phyloP scores from a whole-genome alignment of 306 rosid genomes.

The Dicorynia guianensis region DNA sequence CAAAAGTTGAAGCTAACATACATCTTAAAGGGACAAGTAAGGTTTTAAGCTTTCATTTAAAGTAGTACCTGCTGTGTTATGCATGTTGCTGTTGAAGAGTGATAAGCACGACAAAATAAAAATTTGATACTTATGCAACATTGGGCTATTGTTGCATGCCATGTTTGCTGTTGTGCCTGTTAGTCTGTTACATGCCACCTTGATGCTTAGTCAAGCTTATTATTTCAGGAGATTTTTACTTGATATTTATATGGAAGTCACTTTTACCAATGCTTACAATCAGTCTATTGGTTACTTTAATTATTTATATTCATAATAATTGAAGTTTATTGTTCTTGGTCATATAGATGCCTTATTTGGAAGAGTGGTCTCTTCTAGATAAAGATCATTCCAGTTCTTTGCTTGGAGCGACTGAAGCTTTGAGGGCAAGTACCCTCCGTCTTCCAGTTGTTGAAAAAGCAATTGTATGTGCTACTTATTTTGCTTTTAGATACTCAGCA shows the following conservation, averaged over 20 bases:
- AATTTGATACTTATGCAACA: neutral
- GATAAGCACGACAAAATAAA: conserved; percentile 16
- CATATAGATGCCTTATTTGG: conserved; percentile 66
- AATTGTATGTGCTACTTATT: conserved; percentile 48
- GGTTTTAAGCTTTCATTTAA: conserved; percentile 51
- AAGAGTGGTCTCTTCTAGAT: conserved; percentile 75
- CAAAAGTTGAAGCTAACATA: conserved; percentile 93
- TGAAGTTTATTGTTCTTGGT: conserved; percentile 33
- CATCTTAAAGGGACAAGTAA: conserved; percentile 93
- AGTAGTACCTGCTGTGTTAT: conserved; percentile 29
- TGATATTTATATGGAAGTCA: conserved; percentile 21
- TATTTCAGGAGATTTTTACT: conserved; percentile 6
- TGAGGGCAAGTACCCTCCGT: conserved; percentile 79
- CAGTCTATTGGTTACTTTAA: neutral
- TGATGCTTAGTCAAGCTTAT: conserved; percentile 25
- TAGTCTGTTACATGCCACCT: neutral
- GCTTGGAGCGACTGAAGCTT: conserved; percentile 80
- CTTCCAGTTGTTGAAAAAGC: conserved; percentile 76
- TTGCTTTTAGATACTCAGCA: neutral
- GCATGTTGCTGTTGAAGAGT: conserved; percentile 37
- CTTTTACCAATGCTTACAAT: conserved; percentile 17
- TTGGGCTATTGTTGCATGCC: conserved; percentile 16
- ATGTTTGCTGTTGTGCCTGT: conserved; percentile 17
- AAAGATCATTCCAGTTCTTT: conserved; percentile 70
- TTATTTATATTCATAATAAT: neutral